Base-by-base conservation (phyloP, 805 yeast species). In the Millerozyma miso region DNA sequence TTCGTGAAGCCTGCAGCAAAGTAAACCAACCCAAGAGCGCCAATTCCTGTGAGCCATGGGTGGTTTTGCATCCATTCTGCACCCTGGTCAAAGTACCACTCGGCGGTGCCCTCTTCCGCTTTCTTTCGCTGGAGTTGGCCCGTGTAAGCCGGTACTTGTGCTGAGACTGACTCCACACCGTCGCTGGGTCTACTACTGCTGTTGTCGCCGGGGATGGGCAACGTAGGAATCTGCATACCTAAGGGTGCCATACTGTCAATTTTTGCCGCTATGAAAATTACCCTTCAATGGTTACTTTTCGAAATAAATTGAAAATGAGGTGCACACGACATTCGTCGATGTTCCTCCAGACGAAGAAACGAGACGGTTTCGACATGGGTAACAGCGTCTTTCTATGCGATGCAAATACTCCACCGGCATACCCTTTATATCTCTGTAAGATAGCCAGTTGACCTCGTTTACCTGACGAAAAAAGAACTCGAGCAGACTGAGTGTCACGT, bases 31-130 rank as follows among this genome's bases (percentile, higher is more conserved):
- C 83, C 78, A 48, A 84, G 77, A 0, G 77, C 83, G 13, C 95
- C 95, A 8, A 81, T 53, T 10, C 85, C 83, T 3, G 90, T 73
- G 47, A 86, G 52, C 58, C 82, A 76, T 7, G 96, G 96, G 60
- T 89, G 96, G 39, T 80, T 76, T 4, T 86, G 79, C 77, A 81
- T 72, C 63, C 81, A 77, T 15, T 73, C 73, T 14, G 76, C 51
- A 0, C 80, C 70, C 50, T 73, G 70, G 59, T 85, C 86, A 51
- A 85, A 82, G 57, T 82, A 83, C 59, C 78, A 72, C 53, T 85
- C 90, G 2, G 71, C 68, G 2, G 73, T 61, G 12, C 77, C 73
- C 50, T 69, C 73, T 4, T 67, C 63, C 4, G 74, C 74, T 46
- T 55, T 59, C 44, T 65, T 67, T 33, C 59, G 59, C 51, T 67